phyloP scores from a whole-genome alignment of 805 yeast species.

The Candida sanyiensis region DNA sequence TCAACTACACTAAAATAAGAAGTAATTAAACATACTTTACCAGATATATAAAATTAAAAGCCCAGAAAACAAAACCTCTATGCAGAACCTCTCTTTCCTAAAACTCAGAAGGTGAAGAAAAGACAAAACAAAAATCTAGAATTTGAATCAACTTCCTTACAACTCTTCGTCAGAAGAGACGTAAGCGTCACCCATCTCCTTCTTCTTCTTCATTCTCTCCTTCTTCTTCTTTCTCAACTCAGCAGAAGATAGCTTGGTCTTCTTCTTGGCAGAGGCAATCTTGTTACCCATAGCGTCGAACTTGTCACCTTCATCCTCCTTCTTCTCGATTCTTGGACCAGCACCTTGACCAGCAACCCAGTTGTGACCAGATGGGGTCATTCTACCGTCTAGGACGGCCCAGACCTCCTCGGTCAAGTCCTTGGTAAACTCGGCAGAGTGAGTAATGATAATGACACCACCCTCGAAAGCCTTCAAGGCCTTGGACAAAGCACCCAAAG shows the following conservation, averaged over 20 bases:
- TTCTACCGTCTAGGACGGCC: constrained; percentile 97
- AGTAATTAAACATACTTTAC: constrained; percentile 3
- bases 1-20: background rate
- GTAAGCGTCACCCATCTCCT: constrained; percentile 98
- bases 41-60: constrained; percentile 4
- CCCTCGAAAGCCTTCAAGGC: constrained; percentile 98
- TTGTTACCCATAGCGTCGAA: constrained; percentile 99
- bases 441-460: constrained; percentile 99
- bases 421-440: constrained; percentile 99
- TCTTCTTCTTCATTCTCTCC: constrained; percentile 99
- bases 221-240: constrained; percentile 99
- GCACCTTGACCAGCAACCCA: constrained; percentile 99
- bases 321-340: constrained; percentile 99
- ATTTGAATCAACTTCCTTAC: constrained; percentile 31
- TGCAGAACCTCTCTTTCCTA: constrained; percentile 4
- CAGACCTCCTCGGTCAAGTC: constrained; percentile 99
- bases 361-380: constrained; percentile 99
- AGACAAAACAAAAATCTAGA: constrained; percentile 4
- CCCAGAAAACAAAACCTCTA: constrained; percentile 6
- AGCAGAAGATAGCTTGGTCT: constrained; percentile 95
- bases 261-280: constrained; percentile 94
- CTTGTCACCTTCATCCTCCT: constrained; percentile 94
- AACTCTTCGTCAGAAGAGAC: constrained; percentile 94
- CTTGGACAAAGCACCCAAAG: constrained; percentile 98
- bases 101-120: constrained; percentile 3